These are phyloP conservation scores for Kalanchoe fedtschenkoi DNA, from an alignment of 164 flowering plant genomes.

Conservation along the genomic window DNA sequence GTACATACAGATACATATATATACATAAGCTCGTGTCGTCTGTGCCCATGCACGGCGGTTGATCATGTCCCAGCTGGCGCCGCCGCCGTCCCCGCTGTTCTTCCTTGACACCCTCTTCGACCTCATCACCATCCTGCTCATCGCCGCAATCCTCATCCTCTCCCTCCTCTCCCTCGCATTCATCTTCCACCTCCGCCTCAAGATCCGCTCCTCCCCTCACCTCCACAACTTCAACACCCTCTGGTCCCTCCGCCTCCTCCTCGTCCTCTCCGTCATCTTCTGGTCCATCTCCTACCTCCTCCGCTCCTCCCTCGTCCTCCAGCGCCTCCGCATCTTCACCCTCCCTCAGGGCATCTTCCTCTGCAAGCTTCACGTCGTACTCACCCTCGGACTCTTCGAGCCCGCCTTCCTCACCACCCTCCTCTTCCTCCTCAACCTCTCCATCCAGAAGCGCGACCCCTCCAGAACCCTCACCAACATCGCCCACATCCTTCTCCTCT, in stretches of 20 bases:
- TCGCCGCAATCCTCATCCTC: slow-evolving; percentile 27
- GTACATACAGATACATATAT: background rate
- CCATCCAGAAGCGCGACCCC: slow-evolving; percentile 24
- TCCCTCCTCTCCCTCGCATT: slow-evolving; percentile 35
- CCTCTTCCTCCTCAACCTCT: slow-evolving; percentile 44
- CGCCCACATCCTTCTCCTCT: slow-evolving; percentile 12
- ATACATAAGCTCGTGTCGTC: background rate
- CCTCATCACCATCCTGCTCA: slow-evolving; percentile 19
- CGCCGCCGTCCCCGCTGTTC: slow-evolving; percentile 3
- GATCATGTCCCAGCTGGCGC: background rate
- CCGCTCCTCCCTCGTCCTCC: slow-evolving; percentile 29
- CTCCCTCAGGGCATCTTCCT: slow-evolving; percentile 18
- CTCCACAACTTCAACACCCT: slow-evolving; percentile 42
- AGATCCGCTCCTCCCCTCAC: slow-evolving; percentile 19
- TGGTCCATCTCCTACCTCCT: slow-evolving; percentile 47
- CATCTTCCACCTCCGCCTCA: slow-evolving; percentile 42
- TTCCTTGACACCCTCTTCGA: slow-evolving; percentile 21
- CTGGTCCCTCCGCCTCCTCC: slow-evolving; percentile 49
- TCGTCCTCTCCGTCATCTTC: slow-evolving; percentile 29
- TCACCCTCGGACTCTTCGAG: slow-evolving; percentile 50
- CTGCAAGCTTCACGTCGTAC: slow-evolving; percentile 42
- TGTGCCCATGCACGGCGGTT: background rate
- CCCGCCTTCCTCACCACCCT: slow-evolving; percentile 53
- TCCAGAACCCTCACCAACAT: slow-evolving; percentile 8
- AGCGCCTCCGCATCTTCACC: slow-evolving; percentile 9